Evolutionary conservation across 768 basidiomycete genomes (phyloP).

Genomic region (Boletus patriciae): DNA sequence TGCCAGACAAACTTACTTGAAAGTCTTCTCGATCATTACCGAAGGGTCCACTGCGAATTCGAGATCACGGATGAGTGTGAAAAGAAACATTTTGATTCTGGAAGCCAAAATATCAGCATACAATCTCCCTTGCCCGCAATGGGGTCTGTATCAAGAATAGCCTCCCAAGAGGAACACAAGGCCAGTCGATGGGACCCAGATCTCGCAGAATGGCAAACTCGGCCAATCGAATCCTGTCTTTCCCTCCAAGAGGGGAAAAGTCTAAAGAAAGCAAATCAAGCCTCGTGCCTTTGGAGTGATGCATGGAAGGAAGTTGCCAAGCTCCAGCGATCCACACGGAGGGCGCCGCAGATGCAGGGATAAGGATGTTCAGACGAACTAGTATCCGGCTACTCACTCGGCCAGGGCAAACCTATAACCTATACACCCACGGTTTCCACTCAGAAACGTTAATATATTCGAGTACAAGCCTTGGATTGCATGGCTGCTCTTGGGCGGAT

Average conservation of each 20-base stretch:
- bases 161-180: not conserved
- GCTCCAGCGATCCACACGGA: constrained; percentile 10
- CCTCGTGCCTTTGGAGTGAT: constrained; percentile 8
- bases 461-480: constrained; percentile 53
- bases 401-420: constrained; percentile 60
- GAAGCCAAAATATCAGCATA: constrained; percentile 22
- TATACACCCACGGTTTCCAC: constrained; percentile 60
- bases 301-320: constrained; percentile 10
- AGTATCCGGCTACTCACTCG: constrained; percentile 46
- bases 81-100: constrained; percentile 66
- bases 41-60: constrained; percentile 52
- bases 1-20: constrained; percentile 48
- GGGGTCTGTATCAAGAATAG: constrained; percentile 2
- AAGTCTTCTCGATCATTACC: constrained; percentile 59
- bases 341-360: constrained; percentile 6
- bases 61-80: constrained; percentile 55
- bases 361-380: not conserved
- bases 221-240: constrained; percentile 6
- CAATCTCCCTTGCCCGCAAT: not conserved
- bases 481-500: constrained; percentile 36
- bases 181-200: not conserved
- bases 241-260: constrained; percentile 13
- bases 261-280: constrained; percentile 25
- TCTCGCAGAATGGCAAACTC: not conserved
- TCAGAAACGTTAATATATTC: constrained; percentile 56